A percentile compares a stretch with the other conserved stretches of the same genome.
Evolutionary conservation across 2,329 filamentous ascomycete genomes (phyloP).

Genomic region (Epichloe gansuensis): DNA sequence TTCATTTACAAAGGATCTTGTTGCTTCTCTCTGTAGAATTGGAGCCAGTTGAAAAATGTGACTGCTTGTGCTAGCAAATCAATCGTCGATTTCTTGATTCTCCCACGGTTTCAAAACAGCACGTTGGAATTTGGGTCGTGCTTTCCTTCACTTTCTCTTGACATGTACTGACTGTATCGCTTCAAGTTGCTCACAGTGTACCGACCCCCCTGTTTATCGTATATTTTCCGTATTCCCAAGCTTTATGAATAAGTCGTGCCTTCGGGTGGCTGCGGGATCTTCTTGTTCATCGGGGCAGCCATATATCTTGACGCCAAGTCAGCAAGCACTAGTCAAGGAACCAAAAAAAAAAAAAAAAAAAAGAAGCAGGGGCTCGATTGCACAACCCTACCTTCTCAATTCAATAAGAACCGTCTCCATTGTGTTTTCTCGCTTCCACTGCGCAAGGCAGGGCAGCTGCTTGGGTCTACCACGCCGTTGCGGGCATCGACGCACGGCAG

Average conservation of each 20-base stretch:
- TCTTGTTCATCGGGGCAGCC: conserved; percentile 85
- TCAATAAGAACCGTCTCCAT: conserved; percentile 92
- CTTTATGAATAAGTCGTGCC: conserved; percentile 43
- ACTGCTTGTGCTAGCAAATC: background rate
- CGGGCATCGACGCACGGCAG: conserved; percentile 81
- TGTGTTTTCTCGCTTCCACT: conserved; percentile 87
- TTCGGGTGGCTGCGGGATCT: conserved; percentile 86
- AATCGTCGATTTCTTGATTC: background rate
- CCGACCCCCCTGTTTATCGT: background rate
- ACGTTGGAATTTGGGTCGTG: background rate
- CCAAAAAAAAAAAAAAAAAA: background rate
- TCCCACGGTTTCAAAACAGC: background rate
- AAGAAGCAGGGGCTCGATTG: background rate
- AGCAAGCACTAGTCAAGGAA: background rate
- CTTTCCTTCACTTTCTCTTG: background rate
- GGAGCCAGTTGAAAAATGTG: background rate
- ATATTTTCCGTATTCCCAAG: background rate
- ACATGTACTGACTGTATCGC: background rate
- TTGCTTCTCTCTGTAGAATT: background rate
- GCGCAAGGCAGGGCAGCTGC: conserved; percentile 71
- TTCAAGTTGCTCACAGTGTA: background rate
- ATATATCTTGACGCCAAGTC: conserved; percentile 61
- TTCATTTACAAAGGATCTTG: background rate
- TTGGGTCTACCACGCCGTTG: conserved; percentile 72
- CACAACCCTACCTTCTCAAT: conserved; percentile 50